A percentile compares a stretch with the other conserved stretches of the same genome.
Evolutionary conservation across 768 basidiomycete species (phyloP).

Genomic region (Royoungia palumana): DNA sequence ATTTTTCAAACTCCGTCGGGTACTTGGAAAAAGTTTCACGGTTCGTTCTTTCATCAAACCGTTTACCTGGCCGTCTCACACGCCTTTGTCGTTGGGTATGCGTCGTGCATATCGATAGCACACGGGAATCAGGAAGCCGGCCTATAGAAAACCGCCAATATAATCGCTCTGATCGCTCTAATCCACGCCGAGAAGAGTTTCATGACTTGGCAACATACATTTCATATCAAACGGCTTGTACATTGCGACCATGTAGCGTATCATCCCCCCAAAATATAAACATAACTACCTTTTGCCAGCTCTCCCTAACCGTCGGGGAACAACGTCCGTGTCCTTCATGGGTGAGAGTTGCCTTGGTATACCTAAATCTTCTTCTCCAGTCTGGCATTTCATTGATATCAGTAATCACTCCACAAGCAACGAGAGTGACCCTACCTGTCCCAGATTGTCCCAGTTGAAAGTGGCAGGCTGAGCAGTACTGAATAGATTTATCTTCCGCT

Average conservation of each 20-base stretch:
- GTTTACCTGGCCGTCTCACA: slow-evolving; percentile 46
- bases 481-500: slow-evolving; percentile 67
- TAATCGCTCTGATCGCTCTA: slow-evolving; percentile 82
- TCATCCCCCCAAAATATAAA: not conserved
- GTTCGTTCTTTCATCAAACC: slow-evolving; percentile 22
- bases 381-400: slow-evolving; percentile 13
- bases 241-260: not conserved
- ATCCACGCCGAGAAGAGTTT: slow-evolving; percentile 78
- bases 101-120: slow-evolving; percentile 59
- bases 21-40: not conserved
- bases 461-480: slow-evolving; percentile 38
- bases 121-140: slow-evolving; percentile 42
- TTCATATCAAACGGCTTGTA: not conserved
- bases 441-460: slow-evolving; percentile 45
- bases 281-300: slow-evolving; percentile 21
- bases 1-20: slow-evolving; percentile 26
- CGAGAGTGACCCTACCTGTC: slow-evolving; percentile 31
- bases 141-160: slow-evolving; percentile 57
- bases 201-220: slow-evolving; percentile 65
- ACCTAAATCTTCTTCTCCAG: slow-evolving; percentile 41
- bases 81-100: slow-evolving; percentile 46
- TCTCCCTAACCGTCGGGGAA: slow-evolving; percentile 43
- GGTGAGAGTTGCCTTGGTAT: slow-evolving; percentile 70
- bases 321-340: slow-evolving; percentile 51
- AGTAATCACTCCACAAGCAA: not conserved